A percentile compares a stretch with the other conserved stretches of the same genome.
Conservation (phyloP, 129 eudicot species). For the Escallonia herrerae region DNA sequence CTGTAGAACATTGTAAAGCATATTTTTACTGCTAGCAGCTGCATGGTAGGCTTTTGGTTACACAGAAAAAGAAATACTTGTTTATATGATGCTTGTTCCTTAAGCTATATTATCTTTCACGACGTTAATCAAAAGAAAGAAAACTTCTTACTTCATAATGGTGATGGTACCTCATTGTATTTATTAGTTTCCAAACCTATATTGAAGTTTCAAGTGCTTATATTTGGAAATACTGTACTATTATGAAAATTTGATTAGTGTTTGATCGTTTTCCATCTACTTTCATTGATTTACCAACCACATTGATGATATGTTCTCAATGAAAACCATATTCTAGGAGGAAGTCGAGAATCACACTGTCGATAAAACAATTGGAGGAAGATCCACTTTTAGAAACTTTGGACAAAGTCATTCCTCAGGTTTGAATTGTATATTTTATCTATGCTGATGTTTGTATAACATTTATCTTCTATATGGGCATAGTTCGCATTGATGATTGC, state of each 20-base stretch:
- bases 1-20: too few species aligned
- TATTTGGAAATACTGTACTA: background rate
- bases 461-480: background rate
- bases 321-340: constrained; percentile 32
- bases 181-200: background rate
- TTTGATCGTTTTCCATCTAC: background rate
- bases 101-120: background rate
- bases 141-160: background rate
- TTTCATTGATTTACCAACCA: background rate
- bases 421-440: constrained; percentile 8
- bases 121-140: too few species aligned
- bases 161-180: background rate
- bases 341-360: constrained; percentile 71
- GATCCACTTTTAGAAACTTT: constrained; percentile 88
- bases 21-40: too few species aligned
- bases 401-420: constrained; percentile 94
- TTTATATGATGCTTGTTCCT: background rate
- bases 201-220: background rate
- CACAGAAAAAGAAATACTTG: too few species aligned
- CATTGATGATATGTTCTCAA: background rate
- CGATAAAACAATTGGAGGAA: constrained; percentile 89
- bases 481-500: constrained; percentile 8
- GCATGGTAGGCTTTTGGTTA: too few species aligned
- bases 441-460: background rate
- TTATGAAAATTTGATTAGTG: background rate